A percentile compares a stretch with the other conserved stretches of the same genome.
Conservation (phyloP, 306 rosid genomes). For the Biancaea sappan region DNA sequence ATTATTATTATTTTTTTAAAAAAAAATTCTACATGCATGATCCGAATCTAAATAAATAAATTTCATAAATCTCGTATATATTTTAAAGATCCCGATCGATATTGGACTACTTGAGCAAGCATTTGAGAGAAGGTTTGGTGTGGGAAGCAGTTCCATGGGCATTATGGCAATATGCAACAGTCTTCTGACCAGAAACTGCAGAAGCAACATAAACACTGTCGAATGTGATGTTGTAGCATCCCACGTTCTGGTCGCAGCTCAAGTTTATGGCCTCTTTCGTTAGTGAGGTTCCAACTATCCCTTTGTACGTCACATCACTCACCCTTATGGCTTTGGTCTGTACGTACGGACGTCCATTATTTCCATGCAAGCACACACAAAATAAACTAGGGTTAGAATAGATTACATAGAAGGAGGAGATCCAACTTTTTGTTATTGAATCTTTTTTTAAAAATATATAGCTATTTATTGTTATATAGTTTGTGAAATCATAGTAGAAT, state of each 20-base stretch:
- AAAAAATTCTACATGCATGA: too few relatives aligned
- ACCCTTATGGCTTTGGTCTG: slow-evolving; percentile 43
- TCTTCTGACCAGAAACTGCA: slow-evolving; percentile 34
- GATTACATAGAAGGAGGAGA: too few relatives aligned
- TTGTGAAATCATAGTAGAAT: too few relatives aligned
- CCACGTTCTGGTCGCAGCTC: slow-evolving; percentile 49
- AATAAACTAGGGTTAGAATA: too few relatives aligned
- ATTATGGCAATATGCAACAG: slow-evolving; percentile 39
- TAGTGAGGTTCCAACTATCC: slow-evolving; percentile 49
- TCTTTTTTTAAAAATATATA: too few relatives aligned
- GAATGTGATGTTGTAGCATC: slow-evolving; percentile 51
- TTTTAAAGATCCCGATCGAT: too few relatives aligned
- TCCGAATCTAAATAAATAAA: too few relatives aligned
- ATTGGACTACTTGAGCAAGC: slow-evolving; percentile 44
- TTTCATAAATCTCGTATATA: too few relatives aligned
- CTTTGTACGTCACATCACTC: slow-evolving; percentile 49
- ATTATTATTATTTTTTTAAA: too few relatives aligned
- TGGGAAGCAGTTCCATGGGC: slow-evolving; percentile 51
- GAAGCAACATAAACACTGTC: slow-evolving; percentile 40
- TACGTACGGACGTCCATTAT: background rate
- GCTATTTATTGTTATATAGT: too few relatives aligned
- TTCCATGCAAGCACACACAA: background rate
- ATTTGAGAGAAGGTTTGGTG: slow-evolving; percentile 39
- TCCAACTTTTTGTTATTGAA: too few relatives aligned
- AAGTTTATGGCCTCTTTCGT: slow-evolving; percentile 40